A percentile compares a stretch with the other conserved stretches of the same genome.
These are phyloP conservation scores for Thinopyrum elongatum DNA, from an alignment of 176 grass and related monocot species.

Conservation along the genomic window DNA sequence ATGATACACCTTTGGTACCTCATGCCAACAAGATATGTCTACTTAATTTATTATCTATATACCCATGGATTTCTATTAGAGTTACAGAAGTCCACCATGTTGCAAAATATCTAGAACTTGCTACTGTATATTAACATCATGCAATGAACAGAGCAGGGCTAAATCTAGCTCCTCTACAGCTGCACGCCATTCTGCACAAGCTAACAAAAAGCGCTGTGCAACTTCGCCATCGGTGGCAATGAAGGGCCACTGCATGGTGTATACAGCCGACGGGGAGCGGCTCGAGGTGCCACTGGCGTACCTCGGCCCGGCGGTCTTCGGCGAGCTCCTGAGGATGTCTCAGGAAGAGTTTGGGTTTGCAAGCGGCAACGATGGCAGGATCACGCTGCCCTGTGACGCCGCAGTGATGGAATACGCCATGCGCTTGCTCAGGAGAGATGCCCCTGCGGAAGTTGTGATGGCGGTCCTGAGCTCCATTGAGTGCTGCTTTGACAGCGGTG, in stretches of 20 bases:
- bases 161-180: too few relatives aligned
- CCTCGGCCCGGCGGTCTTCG: not conserved
- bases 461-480: conserved; percentile 42
- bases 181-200: not conserved
- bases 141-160: too few relatives aligned
- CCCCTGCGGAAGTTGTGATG: conserved; percentile 29
- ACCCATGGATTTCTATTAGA: too few relatives aligned
- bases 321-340: conserved; percentile 33
- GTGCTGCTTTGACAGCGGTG: not conserved
- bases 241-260: conserved; percentile 21
- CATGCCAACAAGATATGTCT: too few relatives aligned
- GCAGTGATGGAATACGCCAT: conserved; percentile 43
- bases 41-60: too few relatives aligned
- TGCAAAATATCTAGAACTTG: not conserved
- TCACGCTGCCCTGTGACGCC: conserved; percentile 42
- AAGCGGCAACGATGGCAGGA: not conserved
- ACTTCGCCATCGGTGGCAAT: not conserved
- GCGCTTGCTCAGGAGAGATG: conserved; percentile 34
- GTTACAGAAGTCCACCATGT: too few relatives aligned
- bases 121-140: not conserved
- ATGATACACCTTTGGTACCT: too few relatives aligned
- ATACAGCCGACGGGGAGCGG: not conserved
- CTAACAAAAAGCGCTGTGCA: too few relatives aligned
- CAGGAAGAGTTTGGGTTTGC: conserved; percentile 59
- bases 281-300: conserved; percentile 29